Conservation (phyloP, 2,329 filamentous ascomycete species). For the Clonostachys chloroleuca region DNA sequence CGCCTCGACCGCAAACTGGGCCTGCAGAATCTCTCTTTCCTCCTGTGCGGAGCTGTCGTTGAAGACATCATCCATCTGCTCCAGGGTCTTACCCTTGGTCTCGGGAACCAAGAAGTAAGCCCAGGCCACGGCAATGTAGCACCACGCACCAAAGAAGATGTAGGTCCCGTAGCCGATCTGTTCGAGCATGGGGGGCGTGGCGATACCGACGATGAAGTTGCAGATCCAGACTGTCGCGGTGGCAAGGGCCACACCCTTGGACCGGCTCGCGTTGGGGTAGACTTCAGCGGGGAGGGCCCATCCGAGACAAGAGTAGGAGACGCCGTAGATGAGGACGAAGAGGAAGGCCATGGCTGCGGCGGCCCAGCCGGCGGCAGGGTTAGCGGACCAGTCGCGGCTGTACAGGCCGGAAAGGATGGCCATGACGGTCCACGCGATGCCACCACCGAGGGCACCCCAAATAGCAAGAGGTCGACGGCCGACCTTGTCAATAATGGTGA, state of each 20-base stretch:
- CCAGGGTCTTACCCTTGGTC: slow-evolving; percentile 44
- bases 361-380: slow-evolving; percentile 48
- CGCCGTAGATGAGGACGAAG: slow-evolving; percentile 18
- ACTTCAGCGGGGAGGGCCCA: slow-evolving; percentile 29
- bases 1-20: not conserved
- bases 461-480: slow-evolving; percentile 38
- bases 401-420: slow-evolving; percentile 44
- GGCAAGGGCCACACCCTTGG: slow-evolving; percentile 26
- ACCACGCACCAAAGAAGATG: slow-evolving; percentile 50
- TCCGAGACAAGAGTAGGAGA: slow-evolving; percentile 22
- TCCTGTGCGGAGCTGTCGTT: not conserved
- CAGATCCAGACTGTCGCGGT: slow-evolving; percentile 26
- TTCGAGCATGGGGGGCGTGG: slow-evolving; percentile 48
- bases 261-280: slow-evolving; percentile 23
- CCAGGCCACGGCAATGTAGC: slow-evolving; percentile 39
- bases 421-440: slow-evolving; percentile 43
- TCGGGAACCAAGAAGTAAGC: slow-evolving; percentile 49
- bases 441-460: slow-evolving; percentile 43
- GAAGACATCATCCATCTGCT: slow-evolving; percentile 40
- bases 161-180: slow-evolving; percentile 42
- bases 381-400: slow-evolving; percentile 37
- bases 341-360: slow-evolving; percentile 32
- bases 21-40: not conserved
- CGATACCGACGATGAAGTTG: slow-evolving; percentile 36
- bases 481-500: slow-evolving; percentile 31